Evolutionary conservation across 192 early-diverging fungal genomes (phyloP).

Genomic region (Mortierella hygrophila): DNA sequence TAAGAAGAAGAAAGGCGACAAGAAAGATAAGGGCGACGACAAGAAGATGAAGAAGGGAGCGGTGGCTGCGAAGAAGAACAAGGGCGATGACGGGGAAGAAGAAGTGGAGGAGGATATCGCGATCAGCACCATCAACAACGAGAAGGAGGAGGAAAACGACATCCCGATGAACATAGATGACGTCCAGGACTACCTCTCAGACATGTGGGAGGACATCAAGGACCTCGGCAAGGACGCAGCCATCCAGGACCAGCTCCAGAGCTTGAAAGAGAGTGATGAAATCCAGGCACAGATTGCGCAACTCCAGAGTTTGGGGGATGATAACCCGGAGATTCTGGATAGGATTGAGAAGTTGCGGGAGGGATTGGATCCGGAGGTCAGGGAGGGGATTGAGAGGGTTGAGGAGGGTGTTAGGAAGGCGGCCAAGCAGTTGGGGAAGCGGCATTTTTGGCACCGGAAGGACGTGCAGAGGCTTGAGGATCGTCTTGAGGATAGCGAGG

Average conservation of each 20-base stretch:
- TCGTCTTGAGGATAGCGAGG: background rate
- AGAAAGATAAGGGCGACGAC: background rate
- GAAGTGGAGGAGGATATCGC: background rate
- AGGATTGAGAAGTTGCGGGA: background rate
- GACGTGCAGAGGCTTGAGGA: background rate
- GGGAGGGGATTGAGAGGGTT: background rate
- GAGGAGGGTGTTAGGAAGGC: background rate
- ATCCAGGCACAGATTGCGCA: background rate
- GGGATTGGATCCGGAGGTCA: background rate
- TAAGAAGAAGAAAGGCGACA: background rate
- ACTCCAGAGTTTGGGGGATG: background rate
- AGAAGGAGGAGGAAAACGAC: background rate
- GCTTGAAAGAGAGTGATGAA: background rate
- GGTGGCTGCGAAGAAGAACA: background rate
- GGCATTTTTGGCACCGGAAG: background rate
- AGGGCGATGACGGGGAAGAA: background rate
- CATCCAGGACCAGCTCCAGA: background rate
- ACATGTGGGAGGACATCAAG: background rate
- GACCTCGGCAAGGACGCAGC: background rate
- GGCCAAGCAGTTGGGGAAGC: background rate
- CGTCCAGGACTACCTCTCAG: background rate
- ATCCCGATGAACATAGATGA: background rate
- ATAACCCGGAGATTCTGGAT: background rate
- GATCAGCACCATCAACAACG: background rate
- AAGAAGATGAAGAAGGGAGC: background rate